phyloP scores from a whole-genome alignment of 2,329 filamentous ascomycete species.

The Hymenoscyphus repandus region DNA sequence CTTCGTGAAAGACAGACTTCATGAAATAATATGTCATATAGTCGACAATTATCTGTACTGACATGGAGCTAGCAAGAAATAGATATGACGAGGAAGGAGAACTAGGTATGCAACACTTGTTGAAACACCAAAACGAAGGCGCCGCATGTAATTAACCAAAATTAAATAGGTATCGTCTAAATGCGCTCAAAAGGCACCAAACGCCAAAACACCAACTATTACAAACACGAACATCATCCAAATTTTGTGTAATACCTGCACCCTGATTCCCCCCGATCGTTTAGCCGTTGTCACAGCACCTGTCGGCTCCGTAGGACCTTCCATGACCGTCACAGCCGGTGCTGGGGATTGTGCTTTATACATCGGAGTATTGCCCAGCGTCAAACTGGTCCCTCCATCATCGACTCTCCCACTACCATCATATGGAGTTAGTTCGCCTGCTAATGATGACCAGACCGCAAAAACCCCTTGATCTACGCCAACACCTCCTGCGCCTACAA shows the following conservation, averaged over 20 bases:
- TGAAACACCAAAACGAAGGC: no score
- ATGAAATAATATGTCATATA: no score
- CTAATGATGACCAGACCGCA: slow-evolving; percentile 29
- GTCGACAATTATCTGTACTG: no score
- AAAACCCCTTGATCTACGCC: slow-evolving; percentile 34
- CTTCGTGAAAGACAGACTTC: no score
- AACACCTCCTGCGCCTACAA: slow-evolving; percentile 40
- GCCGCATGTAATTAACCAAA: no score
- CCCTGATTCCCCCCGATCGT: not conserved
- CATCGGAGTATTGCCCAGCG: slow-evolving; percentile 33
- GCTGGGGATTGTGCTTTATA: slow-evolving; percentile 33
- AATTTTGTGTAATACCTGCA: not conserved
- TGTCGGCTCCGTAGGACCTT: not conserved
- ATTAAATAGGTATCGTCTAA: no score
- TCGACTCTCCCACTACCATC: slow-evolving; percentile 40
- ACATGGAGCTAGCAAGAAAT: no score
- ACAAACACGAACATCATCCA: no score
- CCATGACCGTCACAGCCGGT: slow-evolving; percentile 16
- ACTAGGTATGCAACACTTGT: no score
- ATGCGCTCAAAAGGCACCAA: no score
- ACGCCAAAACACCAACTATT: no score
- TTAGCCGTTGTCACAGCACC: not conserved
- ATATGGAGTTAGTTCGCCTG: slow-evolving; percentile 36
- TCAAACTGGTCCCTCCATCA: slow-evolving; percentile 34
- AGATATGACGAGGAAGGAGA: no score